Evolutionary conservation across 1,139 yeast genomes (phyloP).

Genomic region (Candida sp.): DNA sequence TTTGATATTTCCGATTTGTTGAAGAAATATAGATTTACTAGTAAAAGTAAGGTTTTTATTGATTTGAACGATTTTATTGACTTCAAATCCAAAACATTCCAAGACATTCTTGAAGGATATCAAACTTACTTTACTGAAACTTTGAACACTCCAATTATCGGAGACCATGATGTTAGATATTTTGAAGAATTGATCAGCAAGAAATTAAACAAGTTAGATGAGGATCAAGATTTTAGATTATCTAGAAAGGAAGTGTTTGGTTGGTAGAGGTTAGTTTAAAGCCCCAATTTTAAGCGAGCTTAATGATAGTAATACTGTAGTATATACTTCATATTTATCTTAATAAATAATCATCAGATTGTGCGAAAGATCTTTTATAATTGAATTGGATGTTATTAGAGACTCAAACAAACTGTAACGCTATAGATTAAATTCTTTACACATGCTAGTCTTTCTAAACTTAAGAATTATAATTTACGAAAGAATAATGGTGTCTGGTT

Average conservation of each 20-base stretch:
- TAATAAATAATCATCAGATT: too few species aligned
- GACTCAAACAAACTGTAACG: too few species aligned
- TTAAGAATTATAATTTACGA: too few species aligned
- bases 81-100: conserved; percentile 10
- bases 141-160: neutral
- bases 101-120: neutral
- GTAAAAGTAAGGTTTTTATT: conserved; percentile 5
- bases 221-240: neutral
- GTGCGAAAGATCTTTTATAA: too few species aligned
- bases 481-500: too few species aligned
- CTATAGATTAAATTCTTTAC: too few species aligned
- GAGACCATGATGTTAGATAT: neutral
- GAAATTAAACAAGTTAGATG: neutral
- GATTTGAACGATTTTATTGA: conserved; percentile 13
- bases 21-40: conserved; percentile 3
- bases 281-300: too few species aligned
- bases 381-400: too few species aligned
- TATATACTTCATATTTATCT: too few species aligned
- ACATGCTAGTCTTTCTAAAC: too few species aligned
- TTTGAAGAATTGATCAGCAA: neutral
- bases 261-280: too few species aligned
- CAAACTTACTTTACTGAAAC: neutral
- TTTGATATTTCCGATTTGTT: conserved; percentile 2
- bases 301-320: too few species aligned
- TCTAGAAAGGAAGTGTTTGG: neutral